A percentile compares a stretch with the other conserved stretches of the same genome.
Evolutionary conservation across 768 basidiomycete genomes (phyloP).

Genomic region (Podaxis rugospora): DNA sequence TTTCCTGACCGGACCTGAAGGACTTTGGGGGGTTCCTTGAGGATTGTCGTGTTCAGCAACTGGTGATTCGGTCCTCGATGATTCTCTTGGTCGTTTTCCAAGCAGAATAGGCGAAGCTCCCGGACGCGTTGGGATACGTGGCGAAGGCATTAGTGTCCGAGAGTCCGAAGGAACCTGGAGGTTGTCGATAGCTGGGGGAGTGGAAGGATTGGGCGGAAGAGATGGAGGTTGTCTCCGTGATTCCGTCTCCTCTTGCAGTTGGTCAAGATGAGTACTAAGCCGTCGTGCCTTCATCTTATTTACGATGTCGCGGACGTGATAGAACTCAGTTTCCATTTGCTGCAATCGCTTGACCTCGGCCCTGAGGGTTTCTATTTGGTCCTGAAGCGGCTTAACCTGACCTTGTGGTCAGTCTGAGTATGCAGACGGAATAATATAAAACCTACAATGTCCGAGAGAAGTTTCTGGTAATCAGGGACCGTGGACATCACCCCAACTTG

Average conservation of each 20-base stretch:
- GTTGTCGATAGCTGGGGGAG: slow-evolving; percentile 4
- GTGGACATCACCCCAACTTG: neutral
- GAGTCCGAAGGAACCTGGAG: slow-evolving; percentile 4
- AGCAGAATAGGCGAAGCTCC: slow-evolving; percentile 43
- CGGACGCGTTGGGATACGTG: slow-evolving; percentile 24
- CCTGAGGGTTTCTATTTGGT: slow-evolving; percentile 21
- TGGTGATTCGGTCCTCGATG: slow-evolving; percentile 37
- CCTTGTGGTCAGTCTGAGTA: slow-evolving; percentile 13
- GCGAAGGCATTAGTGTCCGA: slow-evolving; percentile 8
- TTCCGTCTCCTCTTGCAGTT: neutral
- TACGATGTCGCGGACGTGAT: slow-evolving; percentile 16
- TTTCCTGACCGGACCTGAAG: slow-evolving; percentile 47
- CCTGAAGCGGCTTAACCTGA: slow-evolving; percentile 14
- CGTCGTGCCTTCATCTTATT: neutral
- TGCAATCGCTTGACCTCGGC: slow-evolving; percentile 18
- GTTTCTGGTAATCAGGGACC: neutral
- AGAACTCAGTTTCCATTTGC: slow-evolving; percentile 19
- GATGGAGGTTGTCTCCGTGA: slow-evolving; percentile 1
- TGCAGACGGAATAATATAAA: too few relatives aligned
- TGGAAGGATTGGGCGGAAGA: slow-evolving; percentile 15
- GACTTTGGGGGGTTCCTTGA: slow-evolving; percentile 30
- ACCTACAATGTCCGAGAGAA: slow-evolving; percentile 5
- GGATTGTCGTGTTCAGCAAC: slow-evolving; percentile 41
- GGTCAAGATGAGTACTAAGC: neutral
- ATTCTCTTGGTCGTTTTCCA: slow-evolving; percentile 65